A percentile compares a stretch with the other conserved stretches of the same genome.
These are phyloP conservation scores for Cladorrhinum sp. DNA, from an alignment of 2,329 filamentous ascomycete species.

Conservation along the genomic window DNA sequence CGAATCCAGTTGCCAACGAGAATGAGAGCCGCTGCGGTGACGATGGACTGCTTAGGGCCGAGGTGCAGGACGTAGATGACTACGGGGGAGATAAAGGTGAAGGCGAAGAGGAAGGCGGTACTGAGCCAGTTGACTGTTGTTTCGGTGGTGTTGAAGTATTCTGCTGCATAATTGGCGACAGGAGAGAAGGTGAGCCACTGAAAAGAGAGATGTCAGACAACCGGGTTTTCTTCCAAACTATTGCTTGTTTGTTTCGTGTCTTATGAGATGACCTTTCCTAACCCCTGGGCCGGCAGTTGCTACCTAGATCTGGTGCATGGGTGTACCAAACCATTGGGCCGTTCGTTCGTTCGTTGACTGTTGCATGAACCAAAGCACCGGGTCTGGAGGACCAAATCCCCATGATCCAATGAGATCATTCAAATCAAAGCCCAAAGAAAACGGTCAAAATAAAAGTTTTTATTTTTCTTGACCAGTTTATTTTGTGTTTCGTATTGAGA, in stretches of 20 bases:
- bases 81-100: conserved; percentile 67
- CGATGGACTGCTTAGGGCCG: conserved; percentile 75
- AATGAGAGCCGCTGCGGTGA: conserved; percentile 68
- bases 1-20: conserved; percentile 89
- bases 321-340: not conserved
- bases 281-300: not conserved
- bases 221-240: not conserved
- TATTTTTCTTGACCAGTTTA: not conserved
- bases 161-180: conserved; percentile 68
- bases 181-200: conserved; percentile 93
- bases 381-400: not conserved
- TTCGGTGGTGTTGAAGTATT: conserved; percentile 73
- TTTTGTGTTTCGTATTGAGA: not conserved
- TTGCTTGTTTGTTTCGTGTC: not conserved
- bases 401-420: not conserved
- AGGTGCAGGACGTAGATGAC: conserved; percentile 75
- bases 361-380: not conserved
- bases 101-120: conserved; percentile 82
- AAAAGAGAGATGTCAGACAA: conserved; percentile 11
- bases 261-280: not conserved
- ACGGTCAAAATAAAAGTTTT: not conserved
- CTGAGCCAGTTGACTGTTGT: conserved; percentile 89
- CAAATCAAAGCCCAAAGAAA: not conserved
- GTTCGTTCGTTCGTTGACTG: not conserved
- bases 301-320: not conserved